Conservation (phyloP, 1,284 basidiomycete species). For the Puccinia polysora region DNA sequence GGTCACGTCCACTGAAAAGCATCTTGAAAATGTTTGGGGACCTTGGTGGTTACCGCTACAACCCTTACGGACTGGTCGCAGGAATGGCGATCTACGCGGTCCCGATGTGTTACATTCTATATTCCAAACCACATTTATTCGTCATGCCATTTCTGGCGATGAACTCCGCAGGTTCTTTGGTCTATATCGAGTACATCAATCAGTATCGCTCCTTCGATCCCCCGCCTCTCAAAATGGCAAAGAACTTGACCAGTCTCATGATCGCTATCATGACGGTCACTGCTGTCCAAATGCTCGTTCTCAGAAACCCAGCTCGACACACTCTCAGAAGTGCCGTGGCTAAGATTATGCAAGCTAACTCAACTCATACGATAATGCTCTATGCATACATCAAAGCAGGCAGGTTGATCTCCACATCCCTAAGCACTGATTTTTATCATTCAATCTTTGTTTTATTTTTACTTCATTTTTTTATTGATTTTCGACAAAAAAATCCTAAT, state of each 20-base stretch:
- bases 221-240: constrained; percentile 50
- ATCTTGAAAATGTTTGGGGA: constrained; percentile 51
- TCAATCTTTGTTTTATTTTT: constrained; percentile 39
- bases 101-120: constrained; percentile 51
- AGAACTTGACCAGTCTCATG: constrained; percentile 50
- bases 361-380: constrained; percentile 51
- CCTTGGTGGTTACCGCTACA: constrained; percentile 53
- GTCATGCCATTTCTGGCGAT: constrained; percentile 50
- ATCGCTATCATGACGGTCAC: constrained; percentile 52
- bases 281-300: constrained; percentile 52
- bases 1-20: constrained; percentile 18
- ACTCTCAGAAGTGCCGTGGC: constrained; percentile 51
- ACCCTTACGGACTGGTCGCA: constrained; percentile 49
- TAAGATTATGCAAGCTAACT: constrained; percentile 48
- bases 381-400: constrained; percentile 50
- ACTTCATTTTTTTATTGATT: constrained; percentile 38
- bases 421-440: background rate
- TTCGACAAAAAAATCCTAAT: background rate
- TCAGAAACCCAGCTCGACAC: constrained; percentile 53
- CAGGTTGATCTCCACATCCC: too few relatives aligned
- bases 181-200: constrained; percentile 50
- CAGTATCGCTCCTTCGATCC: constrained; percentile 50
- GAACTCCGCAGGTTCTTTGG: constrained; percentile 51
- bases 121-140: constrained; percentile 49
- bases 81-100: constrained; percentile 49